phyloP scores from a whole-genome alignment of 768 basidiomycete species.

The Pleurotus tuoliensis region DNA sequence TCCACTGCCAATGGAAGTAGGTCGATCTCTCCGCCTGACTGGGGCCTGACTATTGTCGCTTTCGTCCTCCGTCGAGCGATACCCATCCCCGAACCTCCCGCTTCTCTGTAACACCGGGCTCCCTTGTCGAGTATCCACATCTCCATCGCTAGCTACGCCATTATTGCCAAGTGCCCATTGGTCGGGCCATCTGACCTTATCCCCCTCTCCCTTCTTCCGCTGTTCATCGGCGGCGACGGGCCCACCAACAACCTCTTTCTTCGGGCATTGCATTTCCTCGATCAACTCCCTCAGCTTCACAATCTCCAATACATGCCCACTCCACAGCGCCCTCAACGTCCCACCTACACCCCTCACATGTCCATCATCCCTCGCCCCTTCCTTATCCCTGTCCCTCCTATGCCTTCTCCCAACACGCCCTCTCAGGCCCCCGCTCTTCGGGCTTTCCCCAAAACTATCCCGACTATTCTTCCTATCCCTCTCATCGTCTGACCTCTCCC shows the following conservation, averaged over 20 bases:
- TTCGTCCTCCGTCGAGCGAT: slow-evolving; percentile 41
- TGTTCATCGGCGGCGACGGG: not conserved
- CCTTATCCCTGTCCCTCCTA: slow-evolving; percentile 22
- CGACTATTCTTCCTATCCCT: slow-evolving; percentile 12
- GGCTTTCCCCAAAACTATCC: slow-evolving; percentile 20
- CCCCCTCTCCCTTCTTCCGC: slow-evolving; percentile 13
- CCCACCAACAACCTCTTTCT: not conserved
- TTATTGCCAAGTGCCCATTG: slow-evolving; percentile 16
- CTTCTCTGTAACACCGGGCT: not conserved
- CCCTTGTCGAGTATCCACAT: slow-evolving; percentile 23
- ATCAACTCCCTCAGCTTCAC: slow-evolving; percentile 31
- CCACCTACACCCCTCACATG: slow-evolving; percentile 24
- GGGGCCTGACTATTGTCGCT: slow-evolving; percentile 28
- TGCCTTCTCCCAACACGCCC: slow-evolving; percentile 13
- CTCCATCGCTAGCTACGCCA: slow-evolving; percentile 36
- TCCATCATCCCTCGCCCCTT: slow-evolving; percentile 12
- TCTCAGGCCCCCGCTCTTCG: slow-evolving; percentile 14
- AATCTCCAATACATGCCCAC: slow-evolving; percentile 34
- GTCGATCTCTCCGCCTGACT: slow-evolving; percentile 12
- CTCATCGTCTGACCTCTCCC: slow-evolving; percentile 30
- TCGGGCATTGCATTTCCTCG: slow-evolving; percentile 17
- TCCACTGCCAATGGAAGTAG: slow-evolving; percentile 6
- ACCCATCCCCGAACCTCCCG: slow-evolving; percentile 20
- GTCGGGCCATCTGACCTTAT: slow-evolving; percentile 15
- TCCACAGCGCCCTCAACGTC: slow-evolving; percentile 41